Percentiles rank a stretch among this genome's conserved stretches.
These are phyloP conservation scores for Microsporum canis DNA, from an alignment of 2,329 filamentous ascomycete species.

Conservation along the genomic window DNA sequence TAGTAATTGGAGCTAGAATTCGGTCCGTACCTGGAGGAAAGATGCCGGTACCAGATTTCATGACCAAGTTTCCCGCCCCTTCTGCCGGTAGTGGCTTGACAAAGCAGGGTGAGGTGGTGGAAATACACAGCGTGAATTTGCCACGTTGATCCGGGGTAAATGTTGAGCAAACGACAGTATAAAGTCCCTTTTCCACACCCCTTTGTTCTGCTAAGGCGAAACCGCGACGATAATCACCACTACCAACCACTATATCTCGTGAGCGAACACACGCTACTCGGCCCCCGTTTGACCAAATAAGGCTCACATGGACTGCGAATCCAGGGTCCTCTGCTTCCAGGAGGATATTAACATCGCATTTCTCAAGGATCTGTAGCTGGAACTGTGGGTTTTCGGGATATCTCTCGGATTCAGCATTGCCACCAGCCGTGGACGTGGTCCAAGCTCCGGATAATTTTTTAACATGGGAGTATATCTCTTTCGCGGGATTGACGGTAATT, in stretches of 20 bases:
- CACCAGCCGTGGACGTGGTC: slow-evolving; percentile 70
- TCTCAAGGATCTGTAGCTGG: slow-evolving; percentile 45
- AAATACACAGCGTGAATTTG: slow-evolving; percentile 63
- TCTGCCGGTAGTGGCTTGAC: slow-evolving; percentile 57
- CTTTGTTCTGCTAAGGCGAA: slow-evolving; percentile 57
- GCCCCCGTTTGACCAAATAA: slow-evolving; percentile 65
- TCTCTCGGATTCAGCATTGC: slow-evolving; percentile 62
- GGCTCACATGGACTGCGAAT: slow-evolving; percentile 69
- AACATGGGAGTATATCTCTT: slow-evolving; percentile 48
- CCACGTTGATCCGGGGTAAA: slow-evolving; percentile 72
- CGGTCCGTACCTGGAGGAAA: slow-evolving; percentile 45
- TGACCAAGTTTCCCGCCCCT: slow-evolving; percentile 61
- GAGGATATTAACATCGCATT: slow-evolving; percentile 58
- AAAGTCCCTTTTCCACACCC: slow-evolving; percentile 57
- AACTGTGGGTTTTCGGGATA: slow-evolving; percentile 89
- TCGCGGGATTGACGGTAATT: slow-evolving; percentile 51
- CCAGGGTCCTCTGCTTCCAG: slow-evolving; percentile 57
- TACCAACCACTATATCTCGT: slow-evolving; percentile 69
- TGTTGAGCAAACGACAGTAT: slow-evolving; percentile 82
- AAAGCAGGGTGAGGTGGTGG: slow-evolving; percentile 44
- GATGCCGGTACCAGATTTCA: slow-evolving; percentile 33
- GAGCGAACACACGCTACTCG: slow-evolving; percentile 57
- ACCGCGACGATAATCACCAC: slow-evolving; percentile 77
- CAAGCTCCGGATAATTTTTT: slow-evolving; percentile 55
- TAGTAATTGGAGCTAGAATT: slow-evolving; percentile 42